phyloP scores from a whole-genome alignment of 129 eudicot genomes.

The Flaveria sonorensis region DNA sequence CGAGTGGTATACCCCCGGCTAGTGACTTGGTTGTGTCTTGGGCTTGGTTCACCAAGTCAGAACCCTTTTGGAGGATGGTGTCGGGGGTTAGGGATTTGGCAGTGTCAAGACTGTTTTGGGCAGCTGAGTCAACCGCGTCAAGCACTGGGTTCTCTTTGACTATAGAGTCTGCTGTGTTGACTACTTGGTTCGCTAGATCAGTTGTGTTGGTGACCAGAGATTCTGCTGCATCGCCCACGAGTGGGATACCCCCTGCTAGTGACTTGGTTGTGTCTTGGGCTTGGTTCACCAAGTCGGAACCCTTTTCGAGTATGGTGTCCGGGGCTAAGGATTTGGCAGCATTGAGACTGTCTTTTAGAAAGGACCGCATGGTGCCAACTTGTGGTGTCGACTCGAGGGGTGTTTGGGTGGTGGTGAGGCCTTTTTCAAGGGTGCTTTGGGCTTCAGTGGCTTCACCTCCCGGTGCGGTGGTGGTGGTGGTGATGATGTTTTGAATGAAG shows the following conservation, averaged over 20 bases:
- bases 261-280: constrained; percentile 26
- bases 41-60: constrained; percentile 14
- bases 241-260: constrained; percentile 24
- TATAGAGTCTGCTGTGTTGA: constrained; percentile 6
- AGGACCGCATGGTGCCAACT: neutral
- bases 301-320: constrained; percentile 20
- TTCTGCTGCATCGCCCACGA: constrained; percentile 22
- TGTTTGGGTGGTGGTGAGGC: neutral
- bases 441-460: neutral
- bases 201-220: constrained; percentile 18
- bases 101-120: constrained; percentile 17
- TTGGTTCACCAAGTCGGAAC: constrained; percentile 14
- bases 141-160: constrained; percentile 22
- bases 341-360: neutral
- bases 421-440: constrained; percentile 4
- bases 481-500: constrained; percentile 14
- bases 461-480: neutral
- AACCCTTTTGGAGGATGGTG: constrained; percentile 17
- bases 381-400: neutral
- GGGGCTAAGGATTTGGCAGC: constrained; percentile 16
- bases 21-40: constrained; percentile 22
- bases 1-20: constrained; percentile 21
- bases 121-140: constrained; percentile 33
- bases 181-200: neutral
- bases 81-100: constrained; percentile 5